These are phyloP conservation scores for Cystobasidium ongulense DNA, from an alignment of 768 basidiomycete genomes.

Conservation along the genomic window DNA sequence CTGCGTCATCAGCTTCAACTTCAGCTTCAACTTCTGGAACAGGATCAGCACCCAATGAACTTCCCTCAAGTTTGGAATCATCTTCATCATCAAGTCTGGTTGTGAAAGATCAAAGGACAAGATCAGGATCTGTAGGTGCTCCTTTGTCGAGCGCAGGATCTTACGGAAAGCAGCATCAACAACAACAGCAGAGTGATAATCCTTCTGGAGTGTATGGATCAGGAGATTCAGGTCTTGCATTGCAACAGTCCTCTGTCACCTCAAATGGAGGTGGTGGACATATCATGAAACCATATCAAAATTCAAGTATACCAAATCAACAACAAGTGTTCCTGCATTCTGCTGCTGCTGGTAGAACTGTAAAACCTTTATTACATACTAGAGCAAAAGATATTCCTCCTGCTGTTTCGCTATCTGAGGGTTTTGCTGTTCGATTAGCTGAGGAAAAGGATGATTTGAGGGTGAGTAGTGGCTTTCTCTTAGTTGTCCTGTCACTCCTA, in stretches of 20 bases:
- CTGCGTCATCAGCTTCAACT: not conserved
- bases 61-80: not conserved
- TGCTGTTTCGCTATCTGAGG: slow-evolving; percentile 10
- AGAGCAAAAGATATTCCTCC: not conserved
- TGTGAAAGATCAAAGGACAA: not conserved
- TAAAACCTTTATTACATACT: slow-evolving; percentile 19
- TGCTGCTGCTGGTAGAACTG: not conserved
- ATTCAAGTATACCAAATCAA: not conserved
- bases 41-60: not conserved
- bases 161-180: too few relatives aligned
- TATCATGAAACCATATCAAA: not conserved
- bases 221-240: slow-evolving; percentile 3
- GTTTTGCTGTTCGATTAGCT: slow-evolving; percentile 18
- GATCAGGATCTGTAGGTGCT: not conserved
- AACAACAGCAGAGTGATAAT: not conserved
- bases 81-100: not conserved
- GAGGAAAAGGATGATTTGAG: slow-evolving; percentile 14
- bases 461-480: not conserved
- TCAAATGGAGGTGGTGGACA: not conserved
- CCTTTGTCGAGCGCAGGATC: not conserved
- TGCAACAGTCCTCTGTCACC: not conserved
- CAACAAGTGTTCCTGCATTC: not conserved
- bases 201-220: not conserved
- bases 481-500: not conserved
- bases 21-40: not conserved